Conservation (phyloP, 257 asterid species). For the Solanum acaule region DNA sequence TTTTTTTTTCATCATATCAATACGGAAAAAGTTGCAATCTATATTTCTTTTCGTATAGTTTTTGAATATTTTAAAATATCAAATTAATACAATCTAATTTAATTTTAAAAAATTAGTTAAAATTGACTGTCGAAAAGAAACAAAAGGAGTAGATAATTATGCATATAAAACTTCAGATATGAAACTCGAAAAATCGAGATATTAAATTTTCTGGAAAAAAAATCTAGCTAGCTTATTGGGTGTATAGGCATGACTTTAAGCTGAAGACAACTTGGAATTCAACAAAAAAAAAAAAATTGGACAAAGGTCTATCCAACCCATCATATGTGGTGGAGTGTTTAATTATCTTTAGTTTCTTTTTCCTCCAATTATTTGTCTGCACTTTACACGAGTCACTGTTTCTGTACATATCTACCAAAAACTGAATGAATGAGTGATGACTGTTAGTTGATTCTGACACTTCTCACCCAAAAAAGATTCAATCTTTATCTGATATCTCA, state of each 20-base stretch:
- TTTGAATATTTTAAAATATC: too few relatives aligned
- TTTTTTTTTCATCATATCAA: too few relatives aligned
- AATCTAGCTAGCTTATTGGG: not conserved
- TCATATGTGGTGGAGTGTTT: not conserved
- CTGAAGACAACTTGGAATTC: not conserved
- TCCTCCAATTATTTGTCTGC: not conserved
- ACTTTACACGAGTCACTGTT: not conserved
- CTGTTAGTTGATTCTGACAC: conserved; percentile 4
- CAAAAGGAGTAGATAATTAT: too few relatives aligned
- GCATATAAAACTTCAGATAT: too few relatives aligned
- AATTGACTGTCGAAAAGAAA: too few relatives aligned
- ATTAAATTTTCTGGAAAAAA: not conserved
- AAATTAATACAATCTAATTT: too few relatives aligned
- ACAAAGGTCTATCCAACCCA: not conserved
- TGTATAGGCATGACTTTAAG: not conserved
- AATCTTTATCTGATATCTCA: not conserved
- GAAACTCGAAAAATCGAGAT: too few relatives aligned
- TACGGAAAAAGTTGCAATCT: too few relatives aligned
- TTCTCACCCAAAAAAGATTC: not conserved
- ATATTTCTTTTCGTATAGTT: too few relatives aligned
- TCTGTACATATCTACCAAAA: not conserved
- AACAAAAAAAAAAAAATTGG: not conserved
- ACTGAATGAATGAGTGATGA: not conserved
- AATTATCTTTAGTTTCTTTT: not conserved
- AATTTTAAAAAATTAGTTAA: too few relatives aligned